Percentiles rank a stretch among this genome's conserved stretches.
Evolutionary conservation across 257 asterid species (phyloP).

Genomic region (Nicotiana otophora): DNA sequence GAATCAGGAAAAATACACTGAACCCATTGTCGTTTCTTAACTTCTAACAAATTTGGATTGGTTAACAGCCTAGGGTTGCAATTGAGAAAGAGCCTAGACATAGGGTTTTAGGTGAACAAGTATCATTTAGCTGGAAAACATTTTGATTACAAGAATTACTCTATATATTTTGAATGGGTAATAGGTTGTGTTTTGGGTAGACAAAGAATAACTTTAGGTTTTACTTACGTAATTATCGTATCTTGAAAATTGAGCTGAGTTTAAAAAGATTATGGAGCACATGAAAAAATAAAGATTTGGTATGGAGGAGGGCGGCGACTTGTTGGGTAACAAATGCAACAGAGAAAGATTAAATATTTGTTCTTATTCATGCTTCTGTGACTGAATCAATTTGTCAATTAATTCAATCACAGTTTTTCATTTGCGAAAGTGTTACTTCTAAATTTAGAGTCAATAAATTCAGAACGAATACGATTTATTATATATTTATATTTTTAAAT

Average conservation of each 20-base stretch:
- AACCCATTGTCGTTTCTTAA: not conserved
- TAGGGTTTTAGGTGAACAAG: not conserved
- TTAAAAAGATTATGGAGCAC: not conserved
- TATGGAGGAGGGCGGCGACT: constrained; percentile 24
- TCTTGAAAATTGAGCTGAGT: constrained; percentile 29
- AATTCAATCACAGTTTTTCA: not conserved
- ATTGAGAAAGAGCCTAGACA: too few species aligned
- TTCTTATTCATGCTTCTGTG: not conserved
- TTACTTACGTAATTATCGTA: constrained; percentile 18
- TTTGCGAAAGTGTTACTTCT: not conserved
- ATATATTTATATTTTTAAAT: not conserved
- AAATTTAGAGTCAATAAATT: not conserved
- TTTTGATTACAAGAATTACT: not conserved
- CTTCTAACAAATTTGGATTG: not conserved
- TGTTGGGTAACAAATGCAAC: constrained; percentile 23
- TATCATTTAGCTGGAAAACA: constrained; percentile 9
- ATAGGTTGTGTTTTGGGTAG: constrained; percentile 26
- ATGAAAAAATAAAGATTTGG: constrained; percentile 11
- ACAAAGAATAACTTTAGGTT: constrained; percentile 34
- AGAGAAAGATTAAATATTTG: not conserved
- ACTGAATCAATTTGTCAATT: not conserved
- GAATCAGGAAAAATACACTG: not conserved
- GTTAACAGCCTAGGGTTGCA: not conserved
- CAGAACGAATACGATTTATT: too few species aligned
- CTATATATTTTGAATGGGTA: constrained; percentile 12